These are phyloP conservation scores for Cryomyces antarcticus DNA, from an alignment of 495 filamentous ascomycete genomes.

Conservation along the genomic window DNA sequence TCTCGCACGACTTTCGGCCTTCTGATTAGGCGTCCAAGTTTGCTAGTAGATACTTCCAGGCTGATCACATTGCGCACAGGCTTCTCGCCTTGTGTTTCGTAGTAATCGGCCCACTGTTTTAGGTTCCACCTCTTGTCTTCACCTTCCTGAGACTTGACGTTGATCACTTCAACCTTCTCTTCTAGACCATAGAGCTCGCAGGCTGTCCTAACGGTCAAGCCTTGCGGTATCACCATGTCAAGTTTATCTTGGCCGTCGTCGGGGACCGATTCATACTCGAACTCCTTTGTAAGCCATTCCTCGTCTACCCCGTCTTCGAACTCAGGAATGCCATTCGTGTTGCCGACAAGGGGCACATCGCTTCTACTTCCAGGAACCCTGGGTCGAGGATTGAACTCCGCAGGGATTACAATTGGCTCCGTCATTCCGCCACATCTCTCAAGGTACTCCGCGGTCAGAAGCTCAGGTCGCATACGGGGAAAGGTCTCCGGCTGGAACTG, in stretches of 20 bases:
- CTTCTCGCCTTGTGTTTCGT: constrained; percentile 42
- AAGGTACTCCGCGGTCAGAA: constrained; percentile 46
- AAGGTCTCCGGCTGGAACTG: constrained; percentile 42
- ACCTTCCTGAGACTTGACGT: constrained; percentile 55
- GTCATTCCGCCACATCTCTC: constrained; percentile 47
- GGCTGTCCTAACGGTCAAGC: constrained; percentile 44
- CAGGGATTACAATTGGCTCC: constrained; percentile 52
- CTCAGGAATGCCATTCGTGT: not conserved
- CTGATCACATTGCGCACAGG: constrained; percentile 59
- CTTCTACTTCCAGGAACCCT: not conserved
- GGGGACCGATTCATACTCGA: constrained; percentile 25
- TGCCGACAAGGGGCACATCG: not conserved
- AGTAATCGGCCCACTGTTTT: constrained; percentile 55
- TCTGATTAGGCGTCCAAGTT: constrained; percentile 41
- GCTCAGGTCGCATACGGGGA: constrained; percentile 44
- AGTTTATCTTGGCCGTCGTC: constrained; percentile 46
- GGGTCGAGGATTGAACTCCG: constrained; percentile 36
- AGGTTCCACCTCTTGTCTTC: constrained; percentile 52
- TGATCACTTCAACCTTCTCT: constrained; percentile 50
- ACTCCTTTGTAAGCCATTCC: constrained; percentile 6
- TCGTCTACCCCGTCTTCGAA: not conserved
- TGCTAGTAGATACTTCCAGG: constrained; percentile 50
- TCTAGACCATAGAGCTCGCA: constrained; percentile 46
- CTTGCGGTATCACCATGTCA: constrained; percentile 55
- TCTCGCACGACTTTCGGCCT: constrained; percentile 52